Evolutionary conservation across 208 protist genomes (phyloP).

Genomic region (Trypanosoma melophagium): DNA sequence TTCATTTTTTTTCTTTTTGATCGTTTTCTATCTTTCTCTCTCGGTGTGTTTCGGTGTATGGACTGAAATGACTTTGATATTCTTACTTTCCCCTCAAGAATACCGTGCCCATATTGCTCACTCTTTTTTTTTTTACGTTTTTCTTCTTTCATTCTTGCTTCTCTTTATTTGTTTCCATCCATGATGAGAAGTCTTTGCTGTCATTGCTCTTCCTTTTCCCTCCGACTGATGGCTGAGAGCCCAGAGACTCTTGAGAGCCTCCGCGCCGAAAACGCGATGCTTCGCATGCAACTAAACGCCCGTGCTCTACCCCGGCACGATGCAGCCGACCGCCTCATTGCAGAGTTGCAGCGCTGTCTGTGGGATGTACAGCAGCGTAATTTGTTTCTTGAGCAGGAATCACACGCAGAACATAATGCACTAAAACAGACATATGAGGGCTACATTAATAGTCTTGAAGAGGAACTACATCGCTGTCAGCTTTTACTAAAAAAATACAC

Average conservation of each 20-base stretch:
- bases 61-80: background rate
- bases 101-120: background rate
- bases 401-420: constrained; percentile 22
- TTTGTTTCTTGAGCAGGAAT: constrained; percentile 27
- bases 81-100: background rate
- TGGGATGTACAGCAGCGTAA: constrained; percentile 26
- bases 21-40: too few species aligned
- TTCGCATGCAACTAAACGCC: too few species aligned
- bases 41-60: too few species aligned
- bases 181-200: background rate
- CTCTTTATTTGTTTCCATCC: constrained; percentile 4
- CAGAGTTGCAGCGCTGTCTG: constrained; percentile 23
- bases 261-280: too few species aligned
- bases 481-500: background rate
- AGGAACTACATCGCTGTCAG: constrained; percentile 16
- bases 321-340: constrained; percentile 20
- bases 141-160: background rate
- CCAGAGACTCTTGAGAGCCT: background rate
- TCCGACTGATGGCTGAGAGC: background rate
- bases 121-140: background rate
- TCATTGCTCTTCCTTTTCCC: background rate
- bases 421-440: constrained; percentile 25
- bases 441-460: constrained; percentile 22
- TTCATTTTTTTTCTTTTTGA: too few species aligned
- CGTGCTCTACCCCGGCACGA: background rate